These are phyloP conservation scores for Chaetomidium leptoderma DNA, from an alignment of 495 filamentous ascomycete species.

Conservation along the genomic window DNA sequence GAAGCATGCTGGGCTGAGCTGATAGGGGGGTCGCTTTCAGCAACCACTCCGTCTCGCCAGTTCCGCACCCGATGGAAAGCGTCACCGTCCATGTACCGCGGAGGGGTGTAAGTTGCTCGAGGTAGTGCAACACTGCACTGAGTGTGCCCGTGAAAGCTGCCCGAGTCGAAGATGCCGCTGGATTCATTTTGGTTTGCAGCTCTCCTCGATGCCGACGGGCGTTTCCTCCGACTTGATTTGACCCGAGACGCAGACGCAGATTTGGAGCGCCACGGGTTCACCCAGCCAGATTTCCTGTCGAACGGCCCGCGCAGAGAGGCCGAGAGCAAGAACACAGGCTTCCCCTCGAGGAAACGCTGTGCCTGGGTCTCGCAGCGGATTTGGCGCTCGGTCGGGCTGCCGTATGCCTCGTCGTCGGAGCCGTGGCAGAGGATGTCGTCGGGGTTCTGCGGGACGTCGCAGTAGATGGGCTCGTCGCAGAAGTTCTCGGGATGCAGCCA, in stretches of 20 bases:
- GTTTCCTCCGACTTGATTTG: conserved; percentile 6
- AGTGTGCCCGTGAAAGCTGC: conserved; percentile 28
- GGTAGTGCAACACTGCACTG: conserved; percentile 24
- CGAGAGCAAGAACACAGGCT: conserved; percentile 55
- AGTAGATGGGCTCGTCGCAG: conserved; percentile 39
- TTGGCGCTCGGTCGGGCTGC: conserved; percentile 47
- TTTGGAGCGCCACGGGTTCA: conserved; percentile 56
- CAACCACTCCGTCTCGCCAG: conserved; percentile 22
- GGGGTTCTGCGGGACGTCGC: conserved; percentile 36
- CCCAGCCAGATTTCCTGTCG: conserved; percentile 51
- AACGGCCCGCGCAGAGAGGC: conserved; percentile 62
- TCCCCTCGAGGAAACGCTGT: conserved; percentile 55
- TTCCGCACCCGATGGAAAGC: conserved; percentile 10
- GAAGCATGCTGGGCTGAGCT: neutral
- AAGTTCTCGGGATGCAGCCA: conserved; percentile 26
- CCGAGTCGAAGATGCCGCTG: conserved; percentile 17
- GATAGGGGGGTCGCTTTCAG: neutral
- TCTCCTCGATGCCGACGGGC: neutral
- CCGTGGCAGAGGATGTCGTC: conserved; percentile 45
- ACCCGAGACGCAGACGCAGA: neutral
- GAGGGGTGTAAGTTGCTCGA: neutral
- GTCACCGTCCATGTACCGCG: conserved; percentile 15
- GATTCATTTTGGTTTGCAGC: neutral
- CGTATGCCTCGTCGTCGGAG: conserved; percentile 57
- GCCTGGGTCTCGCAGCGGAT: conserved; percentile 56